Evolutionary conservation across 169 alveolate species (phyloP).

Genomic region (Plasmodium billcollinsi): DNA sequence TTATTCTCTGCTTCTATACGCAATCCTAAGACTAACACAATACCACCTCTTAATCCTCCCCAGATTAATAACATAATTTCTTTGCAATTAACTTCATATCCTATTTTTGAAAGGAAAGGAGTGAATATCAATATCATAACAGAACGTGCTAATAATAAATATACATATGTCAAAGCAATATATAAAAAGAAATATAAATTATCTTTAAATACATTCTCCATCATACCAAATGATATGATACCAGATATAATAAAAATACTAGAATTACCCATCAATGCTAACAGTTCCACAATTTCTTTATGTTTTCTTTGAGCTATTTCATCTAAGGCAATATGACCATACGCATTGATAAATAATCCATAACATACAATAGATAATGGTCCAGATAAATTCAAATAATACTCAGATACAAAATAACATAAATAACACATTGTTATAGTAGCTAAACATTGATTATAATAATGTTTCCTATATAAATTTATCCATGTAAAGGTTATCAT

Average conservation of each 20-base stretch:
- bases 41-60: conserved; percentile 96
- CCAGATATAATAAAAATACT: conserved; percentile 89
- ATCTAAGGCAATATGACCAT: conserved; percentile 89
- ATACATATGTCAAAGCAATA: conserved; percentile 80
- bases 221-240: conserved; percentile 89
- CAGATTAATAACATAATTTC: conserved; percentile 90
- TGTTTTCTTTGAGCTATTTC: conserved; percentile 89
- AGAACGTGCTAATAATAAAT: conserved; percentile 84
- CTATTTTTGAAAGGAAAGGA: conserved; percentile 87
- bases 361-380: conserved; percentile 92
- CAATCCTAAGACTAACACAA: conserved; percentile 92
- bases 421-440: conserved; percentile 83
- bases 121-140: conserved; percentile 87
- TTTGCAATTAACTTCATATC: conserved; percentile 87
- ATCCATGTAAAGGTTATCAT: conserved; percentile 86
- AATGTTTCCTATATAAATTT: conserved; percentile 84
- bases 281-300: conserved; percentile 85
- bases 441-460: conserved; percentile 85
- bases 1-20: conserved; percentile 90
- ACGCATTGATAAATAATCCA: conserved; percentile 89
- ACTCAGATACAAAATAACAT: conserved; percentile 88
- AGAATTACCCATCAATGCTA: conserved; percentile 88
- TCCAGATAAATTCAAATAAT: conserved; percentile 85
- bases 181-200: conserved; percentile 49
- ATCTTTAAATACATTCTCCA: conserved; percentile 79